Percentiles rank a stretch among this genome's conserved stretches.
phyloP scores from a whole-genome alignment of 805 yeast species.

The Wickerhamomyces strasburgensis region DNA sequence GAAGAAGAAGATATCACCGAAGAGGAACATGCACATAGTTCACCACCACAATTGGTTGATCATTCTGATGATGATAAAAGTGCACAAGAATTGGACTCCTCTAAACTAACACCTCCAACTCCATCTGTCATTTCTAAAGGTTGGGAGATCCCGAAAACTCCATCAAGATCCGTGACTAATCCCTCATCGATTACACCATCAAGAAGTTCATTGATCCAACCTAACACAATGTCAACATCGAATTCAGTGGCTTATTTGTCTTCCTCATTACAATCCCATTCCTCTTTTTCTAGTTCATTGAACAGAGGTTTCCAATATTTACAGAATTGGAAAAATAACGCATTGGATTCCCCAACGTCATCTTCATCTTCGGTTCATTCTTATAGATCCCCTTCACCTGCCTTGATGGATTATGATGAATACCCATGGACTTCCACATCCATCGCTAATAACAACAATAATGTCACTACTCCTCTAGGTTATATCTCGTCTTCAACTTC shows the following conservation, averaged over 20 bases:
- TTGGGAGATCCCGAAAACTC: conserved; percentile 37
- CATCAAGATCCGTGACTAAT: conserved; percentile 21
- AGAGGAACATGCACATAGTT: too few relatives aligned
- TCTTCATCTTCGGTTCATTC: conserved; percentile 19
- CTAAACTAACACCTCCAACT: conserved; percentile 17
- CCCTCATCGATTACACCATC: conserved; percentile 29
- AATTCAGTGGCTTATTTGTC: conserved; percentile 34
- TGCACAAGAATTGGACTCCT: too few relatives aligned
- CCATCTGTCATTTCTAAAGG: conserved; percentile 28
- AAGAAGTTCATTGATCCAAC: conserved; percentile 30
- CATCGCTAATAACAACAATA: not conserved
- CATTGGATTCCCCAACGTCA: conserved; percentile 27
- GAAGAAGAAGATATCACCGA: too few relatives aligned
- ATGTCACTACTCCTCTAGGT: not conserved
- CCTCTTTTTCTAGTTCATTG: conserved; percentile 30
- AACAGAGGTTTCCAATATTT: conserved; percentile 22
- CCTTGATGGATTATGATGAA: conserved; percentile 34
- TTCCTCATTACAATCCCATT: conserved; percentile 31
- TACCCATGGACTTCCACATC: conserved; percentile 31
- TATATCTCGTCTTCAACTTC: not conserved
- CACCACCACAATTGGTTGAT: not conserved
- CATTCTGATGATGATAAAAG: not conserved
- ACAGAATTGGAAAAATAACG: conserved; percentile 20
- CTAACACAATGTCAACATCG: conserved; percentile 27
- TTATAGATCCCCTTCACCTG: conserved; percentile 32